Conservation (phyloP, 1,284 basidiomycete genomes). For the Heterobasidion parviporum region DNA sequence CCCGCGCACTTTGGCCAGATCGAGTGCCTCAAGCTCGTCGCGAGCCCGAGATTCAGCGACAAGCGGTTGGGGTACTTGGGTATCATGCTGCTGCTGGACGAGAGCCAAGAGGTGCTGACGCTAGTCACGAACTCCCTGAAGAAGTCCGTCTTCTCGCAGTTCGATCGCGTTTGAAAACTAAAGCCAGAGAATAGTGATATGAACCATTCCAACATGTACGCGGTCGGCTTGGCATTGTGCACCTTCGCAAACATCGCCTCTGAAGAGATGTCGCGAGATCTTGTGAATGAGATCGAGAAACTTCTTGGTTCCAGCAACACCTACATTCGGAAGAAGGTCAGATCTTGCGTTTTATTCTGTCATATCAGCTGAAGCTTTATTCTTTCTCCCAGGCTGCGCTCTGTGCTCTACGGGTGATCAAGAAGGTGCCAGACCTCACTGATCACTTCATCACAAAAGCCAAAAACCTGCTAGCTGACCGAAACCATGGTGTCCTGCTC, state of each 20-base stretch:
- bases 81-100: constrained; percentile 96
- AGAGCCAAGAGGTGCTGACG: constrained; percentile 97
- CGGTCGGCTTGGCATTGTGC: constrained; percentile 93
- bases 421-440: constrained; percentile 93
- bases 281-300: constrained; percentile 97
- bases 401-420: constrained; percentile 93
- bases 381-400: constrained; percentile 70
- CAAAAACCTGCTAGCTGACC: constrained; percentile 87
- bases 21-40: constrained; percentile 98
- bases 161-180: constrained; percentile 3
- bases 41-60: constrained; percentile 95
- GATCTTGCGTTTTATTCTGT: constrained; percentile 9
- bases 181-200: constrained; percentile 83
- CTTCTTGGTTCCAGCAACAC: constrained; percentile 95
- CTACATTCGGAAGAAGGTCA: constrained; percentile 97
- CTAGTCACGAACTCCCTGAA: constrained; percentile 98
- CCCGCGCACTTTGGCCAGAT: constrained; percentile 99
- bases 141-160: constrained; percentile 58
- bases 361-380: not conserved
- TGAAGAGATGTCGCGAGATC: constrained; percentile 96
- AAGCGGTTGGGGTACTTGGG: constrained; percentile 96
- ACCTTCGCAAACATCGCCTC: constrained; percentile 99
- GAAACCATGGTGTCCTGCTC: constrained; percentile 95
- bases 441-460: constrained; percentile 90
- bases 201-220: constrained; percentile 99